phyloP scores from a whole-genome alignment of 176 grass and related monocot genomes.

The Ampelocalamus luodianensis region DNA sequence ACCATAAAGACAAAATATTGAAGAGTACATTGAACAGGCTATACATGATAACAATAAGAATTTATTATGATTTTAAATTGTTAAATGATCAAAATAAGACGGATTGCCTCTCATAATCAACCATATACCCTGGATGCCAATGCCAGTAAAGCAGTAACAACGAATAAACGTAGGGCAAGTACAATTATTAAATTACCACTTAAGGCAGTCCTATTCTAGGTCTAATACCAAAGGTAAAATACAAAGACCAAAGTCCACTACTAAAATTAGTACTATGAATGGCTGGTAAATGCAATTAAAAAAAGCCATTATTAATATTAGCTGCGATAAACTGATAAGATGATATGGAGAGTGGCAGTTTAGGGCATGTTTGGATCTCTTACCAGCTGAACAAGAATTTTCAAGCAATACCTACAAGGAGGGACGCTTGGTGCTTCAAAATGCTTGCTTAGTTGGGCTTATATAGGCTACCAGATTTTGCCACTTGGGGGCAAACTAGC shows the following conservation, averaged over 20 bases:
- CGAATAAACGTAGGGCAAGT: not conserved
- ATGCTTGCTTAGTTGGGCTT: not conserved
- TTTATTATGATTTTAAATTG: conserved; percentile 9
- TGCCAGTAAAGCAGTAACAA: not conserved
- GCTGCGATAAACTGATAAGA: not conserved
- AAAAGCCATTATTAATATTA: not conserved
- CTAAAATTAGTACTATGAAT: not conserved
- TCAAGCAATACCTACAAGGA: not conserved
- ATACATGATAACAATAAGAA: not conserved
- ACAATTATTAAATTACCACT: not conserved
- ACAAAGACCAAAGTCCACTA: not conserved
- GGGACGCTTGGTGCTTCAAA: not conserved
- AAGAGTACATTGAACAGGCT: conserved; percentile 3
- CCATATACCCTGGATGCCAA: not conserved
- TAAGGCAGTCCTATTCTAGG: not conserved
- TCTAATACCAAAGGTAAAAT: not conserved
- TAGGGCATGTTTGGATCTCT: conserved; percentile 12
- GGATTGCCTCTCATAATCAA: not conserved
- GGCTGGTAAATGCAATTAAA: conserved; percentile 19
- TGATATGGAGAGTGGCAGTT: not conserved
- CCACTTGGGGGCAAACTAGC: not conserved
- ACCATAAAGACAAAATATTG: conserved; percentile 7
- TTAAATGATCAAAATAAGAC: conserved; percentile 10
- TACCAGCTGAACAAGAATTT: not conserved
- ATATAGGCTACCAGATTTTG: not conserved